Evolutionary conservation across 257 asterid species (phyloP).

Genomic region (Nicotiana undulata): DNA sequence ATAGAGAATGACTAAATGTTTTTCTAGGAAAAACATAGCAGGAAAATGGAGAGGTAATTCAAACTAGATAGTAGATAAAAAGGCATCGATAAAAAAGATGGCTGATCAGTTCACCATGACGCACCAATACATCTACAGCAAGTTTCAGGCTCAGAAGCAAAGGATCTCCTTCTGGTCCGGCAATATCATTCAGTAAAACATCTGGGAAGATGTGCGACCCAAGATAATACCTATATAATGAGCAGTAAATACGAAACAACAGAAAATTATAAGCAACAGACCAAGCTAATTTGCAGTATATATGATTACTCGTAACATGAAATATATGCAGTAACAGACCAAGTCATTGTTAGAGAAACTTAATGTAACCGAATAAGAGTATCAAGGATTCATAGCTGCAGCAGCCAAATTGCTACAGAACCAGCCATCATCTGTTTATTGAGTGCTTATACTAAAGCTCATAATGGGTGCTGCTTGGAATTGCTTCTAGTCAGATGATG

Average conservation of each 20-base stretch:
- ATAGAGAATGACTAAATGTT: neutral
- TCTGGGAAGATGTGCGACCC: constrained; percentile 78
- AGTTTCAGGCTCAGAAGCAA: constrained; percentile 92
- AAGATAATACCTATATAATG: constrained; percentile 56
- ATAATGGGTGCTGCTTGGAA: neutral
- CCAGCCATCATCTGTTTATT: neutral
- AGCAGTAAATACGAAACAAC: constrained; percentile 8
- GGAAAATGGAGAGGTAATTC: neutral
- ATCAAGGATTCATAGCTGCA: constrained; percentile 1
- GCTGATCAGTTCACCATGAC: constrained; percentile 24
- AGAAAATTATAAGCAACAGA: neutral
- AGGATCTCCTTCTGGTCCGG: constrained; percentile 96
- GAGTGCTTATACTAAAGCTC: neutral
- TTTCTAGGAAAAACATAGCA: neutral
- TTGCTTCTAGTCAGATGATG: neutral
- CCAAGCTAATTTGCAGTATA: neutral
- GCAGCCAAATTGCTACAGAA: neutral
- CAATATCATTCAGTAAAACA: constrained; percentile 89
- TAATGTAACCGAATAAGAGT: neutral
- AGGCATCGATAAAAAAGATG: constrained; percentile 10
- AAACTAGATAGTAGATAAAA: neutral
- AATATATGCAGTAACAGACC: neutral
- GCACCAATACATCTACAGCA: constrained; percentile 92
- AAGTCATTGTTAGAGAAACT: neutral
- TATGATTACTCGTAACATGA: neutral